Conservation (phyloP, 306 rosid genomes). For the Cyclanthera cordifolia region DNA sequence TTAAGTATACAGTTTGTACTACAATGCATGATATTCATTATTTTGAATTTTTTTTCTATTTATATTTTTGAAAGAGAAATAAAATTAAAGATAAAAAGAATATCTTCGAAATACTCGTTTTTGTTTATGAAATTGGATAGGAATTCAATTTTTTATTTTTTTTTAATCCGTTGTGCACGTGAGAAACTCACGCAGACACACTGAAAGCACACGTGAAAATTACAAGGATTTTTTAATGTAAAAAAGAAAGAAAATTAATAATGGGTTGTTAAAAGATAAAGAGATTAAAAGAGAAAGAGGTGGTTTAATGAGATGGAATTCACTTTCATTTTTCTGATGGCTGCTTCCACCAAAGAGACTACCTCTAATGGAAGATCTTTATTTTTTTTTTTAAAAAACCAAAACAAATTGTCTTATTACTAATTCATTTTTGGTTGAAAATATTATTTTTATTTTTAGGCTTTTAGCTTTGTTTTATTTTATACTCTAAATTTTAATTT, state of each 20-base stretch:
- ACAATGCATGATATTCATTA: too few species aligned
- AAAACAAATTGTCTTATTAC: not conserved
- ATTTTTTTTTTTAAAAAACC: not conserved
- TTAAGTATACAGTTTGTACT: too few species aligned
- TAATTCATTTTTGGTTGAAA: too few species aligned
- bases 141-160: too few species aligned
- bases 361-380: conserved; percentile 1
- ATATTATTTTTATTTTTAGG: too few species aligned
- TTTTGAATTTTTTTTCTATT: too few species aligned
- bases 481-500: too few species aligned
- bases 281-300: conserved; percentile 18
- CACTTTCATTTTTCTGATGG: conserved; percentile 28
- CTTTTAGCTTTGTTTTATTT: too few species aligned
- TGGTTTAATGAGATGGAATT: conserved; percentile 50
- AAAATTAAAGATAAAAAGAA: too few species aligned
- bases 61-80: too few species aligned
- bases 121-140: too few species aligned
- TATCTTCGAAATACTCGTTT: too few species aligned
- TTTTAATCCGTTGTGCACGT: conserved; percentile 14
- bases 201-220: conserved; percentile 11
- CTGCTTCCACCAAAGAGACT: not conserved
- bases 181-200: conserved; percentile 32
- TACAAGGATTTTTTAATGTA: not conserved
- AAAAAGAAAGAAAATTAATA: conserved; percentile 15
- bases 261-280: not conserved